These are phyloP conservation scores for Hypoxylon sp. DNA, from an alignment of 2,329 filamentous ascomycete species.

Conservation along the genomic window DNA sequence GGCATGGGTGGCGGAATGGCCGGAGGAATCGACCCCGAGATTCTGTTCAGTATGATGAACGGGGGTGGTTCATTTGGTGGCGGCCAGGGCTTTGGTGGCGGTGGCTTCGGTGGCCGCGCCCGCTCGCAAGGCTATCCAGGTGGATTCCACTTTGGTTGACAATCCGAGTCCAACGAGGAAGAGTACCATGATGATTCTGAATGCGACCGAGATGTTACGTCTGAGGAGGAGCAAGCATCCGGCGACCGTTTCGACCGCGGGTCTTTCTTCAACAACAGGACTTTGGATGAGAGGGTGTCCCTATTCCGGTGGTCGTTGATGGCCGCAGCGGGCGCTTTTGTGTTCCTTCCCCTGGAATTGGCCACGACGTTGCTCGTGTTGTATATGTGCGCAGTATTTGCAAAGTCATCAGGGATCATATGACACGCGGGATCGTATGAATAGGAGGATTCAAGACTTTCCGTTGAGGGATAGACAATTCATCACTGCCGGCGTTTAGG, in stretches of 20 bases:
- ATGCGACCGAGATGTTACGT: slow-evolving; percentile 41
- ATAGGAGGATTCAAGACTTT: slow-evolving; percentile 36
- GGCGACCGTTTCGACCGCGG: slow-evolving; percentile 21
- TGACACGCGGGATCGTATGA: slow-evolving; percentile 41
- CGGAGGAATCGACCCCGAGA: slow-evolving; percentile 77
- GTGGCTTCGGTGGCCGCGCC: slow-evolving; percentile 55
- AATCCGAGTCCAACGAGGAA: slow-evolving; percentile 47
- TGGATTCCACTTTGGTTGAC: slow-evolving; percentile 67
- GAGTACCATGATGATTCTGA: slow-evolving; percentile 47
- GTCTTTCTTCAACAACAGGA: slow-evolving; percentile 26
- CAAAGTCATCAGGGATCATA: slow-evolving; percentile 41
- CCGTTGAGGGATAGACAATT: slow-evolving; percentile 42
- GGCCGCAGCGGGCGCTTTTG: slow-evolving; percentile 42
- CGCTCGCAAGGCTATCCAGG: slow-evolving; percentile 55
- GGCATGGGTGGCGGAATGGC: slow-evolving; percentile 59
- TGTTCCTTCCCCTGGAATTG: slow-evolving; percentile 45
- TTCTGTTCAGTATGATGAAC: slow-evolving; percentile 87
- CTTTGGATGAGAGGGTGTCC: slow-evolving; percentile 39
- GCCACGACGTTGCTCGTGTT: slow-evolving; percentile 44
- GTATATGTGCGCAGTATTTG: slow-evolving; percentile 45
- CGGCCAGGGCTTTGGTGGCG: slow-evolving; percentile 58
- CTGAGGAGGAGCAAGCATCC: slow-evolving; percentile 26
- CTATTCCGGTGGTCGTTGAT: slow-evolving; percentile 45
- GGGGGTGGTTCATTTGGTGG: slow-evolving; percentile 66
- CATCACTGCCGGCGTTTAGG: slow-evolving; percentile 44